Evolutionary conservation across 768 basidiomycete genomes (phyloP), one percentile per base, ranked within the genome.

Genomic region (Rhodotorula diobovata): DNA sequence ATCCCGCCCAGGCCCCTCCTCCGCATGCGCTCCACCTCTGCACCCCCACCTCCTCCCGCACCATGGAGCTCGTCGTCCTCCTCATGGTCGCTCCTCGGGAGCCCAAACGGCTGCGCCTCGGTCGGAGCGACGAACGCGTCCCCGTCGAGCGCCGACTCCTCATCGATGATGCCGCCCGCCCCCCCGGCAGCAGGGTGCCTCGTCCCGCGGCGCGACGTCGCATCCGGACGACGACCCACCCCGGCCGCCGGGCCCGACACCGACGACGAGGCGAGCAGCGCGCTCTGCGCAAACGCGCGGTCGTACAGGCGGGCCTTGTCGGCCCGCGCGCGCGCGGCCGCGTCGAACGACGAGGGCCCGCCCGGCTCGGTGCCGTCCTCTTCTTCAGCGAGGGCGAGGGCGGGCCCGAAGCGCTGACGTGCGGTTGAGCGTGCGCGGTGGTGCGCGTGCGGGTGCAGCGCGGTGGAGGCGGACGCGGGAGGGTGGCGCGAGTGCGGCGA

Each of bases 261-360:
- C 48, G 48, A 50, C 4, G 48, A 11, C 48, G 48, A 50, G 23
- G 48, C 4, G 8, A 64, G 53, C 2, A 73, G 50, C 18, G 64
- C 43, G 15, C 39, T 46, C 5, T 62, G 61, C 35, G 70, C 61
- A 55, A 67, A 72, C 20, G 74, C 74, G 43, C 64, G 60, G 39
- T 75, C 71, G 62, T 75, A 75, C 48, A 68, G 30, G 43, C 61
- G 53, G 7, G 70, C 67, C 45, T 70, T 71, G n/a, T 67, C 67
- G 25, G 66, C 68, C 3, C 69, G 62, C 9, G 28, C 11, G 25
- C 60, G 43, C 39, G 39, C 34, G 23, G 37, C 5, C 20, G 20
- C 37, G n/a, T n/a, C 35, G 15, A 20, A n/a, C n/a, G n/a, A n/a
- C n/a, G n/a, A n/a, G n/a, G n/a, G n/a, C n/a, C n/a, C n/a, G 18